Evolutionary conservation across 805 yeast species (phyloP).

Genomic region (Priceomyces haplophilus): DNA sequence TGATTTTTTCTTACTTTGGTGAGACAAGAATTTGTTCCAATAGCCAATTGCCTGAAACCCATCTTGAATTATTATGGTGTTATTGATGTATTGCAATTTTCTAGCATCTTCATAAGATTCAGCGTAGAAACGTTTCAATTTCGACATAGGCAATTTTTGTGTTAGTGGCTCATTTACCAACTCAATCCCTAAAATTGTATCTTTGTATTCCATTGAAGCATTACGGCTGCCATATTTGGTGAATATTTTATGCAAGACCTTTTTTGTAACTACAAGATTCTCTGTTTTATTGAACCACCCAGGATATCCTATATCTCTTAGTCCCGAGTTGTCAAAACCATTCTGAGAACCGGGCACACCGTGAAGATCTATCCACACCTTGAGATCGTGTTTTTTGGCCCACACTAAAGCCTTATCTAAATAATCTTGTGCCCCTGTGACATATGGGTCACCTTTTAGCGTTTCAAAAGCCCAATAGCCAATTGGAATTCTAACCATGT

Average conservation of each 20-base stretch:
- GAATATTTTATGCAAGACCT: constrained; percentile 33
- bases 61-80: constrained; percentile 58
- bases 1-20: constrained; percentile 7
- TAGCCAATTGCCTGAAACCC: constrained; percentile 56
- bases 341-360: constrained; percentile 85
- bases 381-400: constrained; percentile 57
- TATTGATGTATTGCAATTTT: constrained; percentile 26
- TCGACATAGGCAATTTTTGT: constrained; percentile 14
- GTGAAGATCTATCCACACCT: constrained; percentile 75
- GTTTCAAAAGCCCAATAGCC: constrained; percentile 77
- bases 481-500: constrained; percentile 71
- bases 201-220: constrained; percentile 17
- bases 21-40: constrained; percentile 49
- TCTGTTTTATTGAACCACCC: constrained; percentile 33
- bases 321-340: constrained; percentile 81
- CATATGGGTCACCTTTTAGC: constrained; percentile 55
- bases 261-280: constrained; percentile 26
- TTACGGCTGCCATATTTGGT: constrained; percentile 33
- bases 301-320: constrained; percentile 43
- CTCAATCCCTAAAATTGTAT: constrained; percentile 39
- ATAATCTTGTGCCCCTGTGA: constrained; percentile 62
- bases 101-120: constrained; percentile 33
- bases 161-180: constrained; percentile 39
- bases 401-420: constrained; percentile 64
- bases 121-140: constrained; percentile 27